phyloP scores from a whole-genome alignment of 2,329 filamentous ascomycete genomes.

The Exophiala alcalophila region DNA sequence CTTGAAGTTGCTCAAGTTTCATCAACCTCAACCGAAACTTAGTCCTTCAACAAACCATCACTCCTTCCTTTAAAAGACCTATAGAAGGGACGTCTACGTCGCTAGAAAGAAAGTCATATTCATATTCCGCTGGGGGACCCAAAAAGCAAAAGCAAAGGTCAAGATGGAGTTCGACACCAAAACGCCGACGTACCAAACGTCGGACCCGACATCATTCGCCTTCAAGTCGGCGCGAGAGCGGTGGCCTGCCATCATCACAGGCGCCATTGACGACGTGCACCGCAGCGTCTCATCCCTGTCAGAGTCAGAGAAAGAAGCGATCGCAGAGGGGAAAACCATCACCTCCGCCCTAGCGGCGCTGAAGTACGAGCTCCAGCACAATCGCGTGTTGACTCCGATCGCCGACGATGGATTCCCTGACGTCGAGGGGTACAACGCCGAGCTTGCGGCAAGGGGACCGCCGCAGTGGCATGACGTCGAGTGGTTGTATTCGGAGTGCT shows the following conservation, averaged over 20 bases:
- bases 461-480: slow-evolving; percentile 71
- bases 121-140: too few species aligned
- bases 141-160: too few species aligned
- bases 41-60: too few species aligned
- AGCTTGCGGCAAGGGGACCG: slow-evolving; percentile 63
- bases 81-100: too few species aligned
- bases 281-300: slow-evolving; percentile 53
- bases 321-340: slow-evolving; percentile 80
- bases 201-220: slow-evolving; percentile 81
- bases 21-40: not conserved
- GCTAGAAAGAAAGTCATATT: too few species aligned
- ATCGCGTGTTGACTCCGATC: slow-evolving; percentile 66
- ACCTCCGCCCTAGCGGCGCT: slow-evolving; percentile 73
- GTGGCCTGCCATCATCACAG: slow-evolving; percentile 93
- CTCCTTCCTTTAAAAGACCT: not conserved
- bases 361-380: slow-evolving; percentile 94
- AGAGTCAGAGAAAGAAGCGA: slow-evolving; percentile 57
- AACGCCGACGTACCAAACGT: slow-evolving; percentile 64
- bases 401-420: slow-evolving; percentile 68
- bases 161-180: slow-evolving; percentile 72
- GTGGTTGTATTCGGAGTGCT: slow-evolving; percentile 93
- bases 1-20: not conserved
- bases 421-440: slow-evolving; percentile 77
- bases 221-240: slow-evolving; percentile 78
- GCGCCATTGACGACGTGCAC: slow-evolving; percentile 92